phyloP scores from a whole-genome alignment of 495 filamentous ascomycete species.

The Lophiostoma macrostomum region DNA sequence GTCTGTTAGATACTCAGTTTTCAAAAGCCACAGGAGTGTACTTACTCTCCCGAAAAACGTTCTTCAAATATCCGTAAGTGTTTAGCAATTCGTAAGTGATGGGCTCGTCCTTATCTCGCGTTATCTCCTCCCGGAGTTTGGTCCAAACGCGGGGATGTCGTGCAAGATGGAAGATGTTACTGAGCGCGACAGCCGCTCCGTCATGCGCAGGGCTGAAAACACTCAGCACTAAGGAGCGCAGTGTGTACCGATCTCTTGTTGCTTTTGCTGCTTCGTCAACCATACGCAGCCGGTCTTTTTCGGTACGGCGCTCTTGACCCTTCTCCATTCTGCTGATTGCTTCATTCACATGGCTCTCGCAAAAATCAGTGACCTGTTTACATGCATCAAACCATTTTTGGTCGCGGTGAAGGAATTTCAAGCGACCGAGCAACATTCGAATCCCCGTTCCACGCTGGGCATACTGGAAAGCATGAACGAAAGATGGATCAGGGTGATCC shows the following conservation, averaged over 20 bases:
- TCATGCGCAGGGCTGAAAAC: slow-evolving; percentile 8
- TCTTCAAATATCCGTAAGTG: not conserved
- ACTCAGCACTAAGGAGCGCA: not conserved
- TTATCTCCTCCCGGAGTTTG: slow-evolving; percentile 6
- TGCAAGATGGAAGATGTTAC: slow-evolving; percentile 1
- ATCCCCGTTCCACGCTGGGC: not conserved
- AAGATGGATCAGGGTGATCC: not conserved
- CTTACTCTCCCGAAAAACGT: slow-evolving; percentile 3
- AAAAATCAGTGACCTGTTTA: not conserved
- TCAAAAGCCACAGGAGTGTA: too few species aligned
- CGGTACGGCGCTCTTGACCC: not conserved
- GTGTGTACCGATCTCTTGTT: not conserved
- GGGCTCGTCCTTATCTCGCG: not conserved
- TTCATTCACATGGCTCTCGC: not conserved
- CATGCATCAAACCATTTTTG: not conserved
- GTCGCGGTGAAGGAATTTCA: slow-evolving; percentile 5
- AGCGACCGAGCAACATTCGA: not conserved
- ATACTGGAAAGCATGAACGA: not conserved
- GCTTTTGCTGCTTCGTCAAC: not conserved
- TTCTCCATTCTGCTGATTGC: not conserved
- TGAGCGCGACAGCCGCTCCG: slow-evolving; percentile 3
- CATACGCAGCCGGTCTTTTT: not conserved
- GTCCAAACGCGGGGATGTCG: not conserved
- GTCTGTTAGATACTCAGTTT: too few species aligned
- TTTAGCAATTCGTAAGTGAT: slow-evolving; percentile 11